Evolutionary conservation across 306 rosid genomes (phyloP), one percentile per base, ranked within the genome.

Genomic region (Ammopiptanthus mongolicus): DNA sequence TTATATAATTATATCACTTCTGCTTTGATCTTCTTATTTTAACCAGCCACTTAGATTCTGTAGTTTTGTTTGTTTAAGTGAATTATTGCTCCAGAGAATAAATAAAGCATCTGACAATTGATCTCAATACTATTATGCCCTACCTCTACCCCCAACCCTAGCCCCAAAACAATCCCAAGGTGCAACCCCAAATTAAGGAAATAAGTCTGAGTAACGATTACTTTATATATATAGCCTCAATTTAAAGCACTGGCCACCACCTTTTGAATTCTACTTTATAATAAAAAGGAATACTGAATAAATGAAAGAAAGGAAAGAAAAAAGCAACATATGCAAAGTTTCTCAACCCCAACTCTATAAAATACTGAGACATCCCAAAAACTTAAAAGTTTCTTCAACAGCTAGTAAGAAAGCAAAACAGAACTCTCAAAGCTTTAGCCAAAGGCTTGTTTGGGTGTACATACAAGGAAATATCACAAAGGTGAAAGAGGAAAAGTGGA

Each of bases 241-340:
- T n/a, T n/a, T n/a, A 82, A 75, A 82, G n/a, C 81, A 78, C 63
- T 72, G 77, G 66, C 76, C 81, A 82, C 86, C 87, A 80, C 83
- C 93, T 88, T 87, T 91, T 86, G 52, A 56, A 67, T 72, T 65
- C 86, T 82, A 88, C 90, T 87, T 91, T 80, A 71, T 79, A 63
- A 74, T 47, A 83, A 81, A 83, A 77, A 77, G 78, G 74, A 56
- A 88, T 79, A 73, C 73, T 78, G 87, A 91, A 81, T 65, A 76
- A 84, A 72, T 79, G 86, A 83, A 85, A 61, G 44, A 78, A 80
- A 55, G 77, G 56, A 60, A 85, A 76, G 77, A 74, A 71, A 71
- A 80, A 73, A 80, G 85, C 57, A 86, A 75, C 76, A 53, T 76
- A 71, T 83, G 87, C 88, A 84, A 84, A 83, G 88, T 88, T 84